Evolutionary conservation across 176 grass and related monocot genomes (phyloP).

Genomic region (Hyparrhenia diplandra): DNA sequence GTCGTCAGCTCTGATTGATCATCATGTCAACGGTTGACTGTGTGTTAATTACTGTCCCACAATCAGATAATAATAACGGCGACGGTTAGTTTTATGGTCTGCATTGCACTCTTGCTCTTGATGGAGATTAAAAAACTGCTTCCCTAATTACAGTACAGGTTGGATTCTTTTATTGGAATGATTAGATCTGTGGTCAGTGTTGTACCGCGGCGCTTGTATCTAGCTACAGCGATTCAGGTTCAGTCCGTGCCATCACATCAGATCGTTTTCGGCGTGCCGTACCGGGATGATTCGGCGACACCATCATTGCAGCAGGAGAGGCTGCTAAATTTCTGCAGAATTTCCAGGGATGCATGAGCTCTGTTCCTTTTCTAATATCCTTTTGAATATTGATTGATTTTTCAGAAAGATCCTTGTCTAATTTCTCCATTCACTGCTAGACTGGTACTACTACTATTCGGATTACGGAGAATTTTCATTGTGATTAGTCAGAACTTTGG

Average conservation of each 20-base stretch:
- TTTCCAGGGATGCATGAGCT: neutral
- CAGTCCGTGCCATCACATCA: neutral
- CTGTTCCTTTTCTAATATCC: neutral
- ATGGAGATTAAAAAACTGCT: neutral
- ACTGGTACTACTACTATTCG: no score
- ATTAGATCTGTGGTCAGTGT: neutral
- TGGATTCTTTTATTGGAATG: no score
- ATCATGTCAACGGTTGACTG: neutral
- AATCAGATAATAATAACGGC: neutral
- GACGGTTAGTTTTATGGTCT: neutral
- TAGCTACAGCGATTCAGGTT: neutral
- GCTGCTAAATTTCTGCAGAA: conserved; percentile 25
- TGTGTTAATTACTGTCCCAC: neutral
- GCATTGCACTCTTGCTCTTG: neutral
- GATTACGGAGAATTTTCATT: no score
- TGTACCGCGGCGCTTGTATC: conserved; percentile 15
- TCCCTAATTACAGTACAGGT: neutral
- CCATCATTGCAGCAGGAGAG: conserved; percentile 25
- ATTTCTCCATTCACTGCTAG: no score
- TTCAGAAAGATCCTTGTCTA: no score
- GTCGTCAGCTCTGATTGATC: neutral
- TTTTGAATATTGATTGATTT: neutral
- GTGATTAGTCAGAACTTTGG: no score
- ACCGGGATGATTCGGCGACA: conserved; percentile 20
- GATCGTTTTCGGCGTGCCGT: conserved; percentile 16